phyloP scores from a whole-genome alignment of 441 rosid species.

The Mallotus repandus region DNA sequence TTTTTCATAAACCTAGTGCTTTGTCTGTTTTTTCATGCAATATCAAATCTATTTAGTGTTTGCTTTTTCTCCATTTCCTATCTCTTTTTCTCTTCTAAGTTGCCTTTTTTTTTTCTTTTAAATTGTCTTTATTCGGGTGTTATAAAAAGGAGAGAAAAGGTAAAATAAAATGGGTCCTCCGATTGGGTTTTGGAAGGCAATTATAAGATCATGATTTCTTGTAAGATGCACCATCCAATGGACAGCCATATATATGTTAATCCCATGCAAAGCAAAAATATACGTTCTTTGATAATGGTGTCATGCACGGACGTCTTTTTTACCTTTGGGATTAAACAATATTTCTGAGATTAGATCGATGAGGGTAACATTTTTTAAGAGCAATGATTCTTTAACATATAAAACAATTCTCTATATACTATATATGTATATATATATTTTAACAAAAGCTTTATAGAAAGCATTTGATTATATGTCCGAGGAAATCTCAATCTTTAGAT shows the following conservation, averaged over 20 bases:
- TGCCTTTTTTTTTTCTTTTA: too few species aligned
- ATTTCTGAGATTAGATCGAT: background rate
- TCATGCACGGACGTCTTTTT: slow-evolving; percentile 44
- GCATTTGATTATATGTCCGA: too few species aligned
- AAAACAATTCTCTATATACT: too few species aligned
- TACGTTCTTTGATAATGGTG: slow-evolving; percentile 57
- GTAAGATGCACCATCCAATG: slow-evolving; percentile 53
- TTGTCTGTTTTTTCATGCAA: slow-evolving; percentile 28
- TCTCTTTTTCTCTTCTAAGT: background rate
- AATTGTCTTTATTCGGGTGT: background rate
- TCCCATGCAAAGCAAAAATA: slow-evolving; percentile 53
- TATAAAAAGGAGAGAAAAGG: slow-evolving; percentile 50
- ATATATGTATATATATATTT: too few species aligned
- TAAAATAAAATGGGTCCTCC: slow-evolving; percentile 24
- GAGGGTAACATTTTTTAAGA: too few species aligned
- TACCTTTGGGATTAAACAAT: background rate
- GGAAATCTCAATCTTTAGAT: too few species aligned
- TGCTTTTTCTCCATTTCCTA: background rate
- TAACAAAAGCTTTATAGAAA: too few species aligned
- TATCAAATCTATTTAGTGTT: slow-evolving; percentile 47
- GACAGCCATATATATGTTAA: slow-evolving; percentile 15
- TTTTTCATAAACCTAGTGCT: slow-evolving; percentile 1
- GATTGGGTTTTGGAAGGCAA: slow-evolving; percentile 45
- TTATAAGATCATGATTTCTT: slow-evolving; percentile 79
- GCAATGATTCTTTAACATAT: too few species aligned